Percentiles rank a stretch among this genome's conserved stretches.
phyloP scores from a whole-genome alignment of 2,329 filamentous ascomycete species.

The Colletotrichum orchidophilum region DNA sequence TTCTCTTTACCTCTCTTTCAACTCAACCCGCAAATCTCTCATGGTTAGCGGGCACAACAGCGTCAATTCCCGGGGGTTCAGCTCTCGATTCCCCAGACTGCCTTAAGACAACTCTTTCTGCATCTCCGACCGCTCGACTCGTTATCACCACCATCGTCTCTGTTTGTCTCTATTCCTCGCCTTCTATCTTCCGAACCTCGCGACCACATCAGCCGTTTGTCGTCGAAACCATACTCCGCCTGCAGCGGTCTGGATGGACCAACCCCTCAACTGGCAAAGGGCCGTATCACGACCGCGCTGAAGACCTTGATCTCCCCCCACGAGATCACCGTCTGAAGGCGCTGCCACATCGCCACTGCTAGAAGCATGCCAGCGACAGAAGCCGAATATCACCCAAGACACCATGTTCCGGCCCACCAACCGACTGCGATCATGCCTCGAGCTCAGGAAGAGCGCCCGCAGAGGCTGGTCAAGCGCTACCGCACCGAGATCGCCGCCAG shows the following conservation, averaged over 20 bases:
- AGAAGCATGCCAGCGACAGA: constrained; percentile 48
- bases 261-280: constrained; percentile 17
- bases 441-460: constrained; percentile 37
- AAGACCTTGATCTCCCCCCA: constrained; percentile 62
- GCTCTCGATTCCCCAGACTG: constrained; percentile 35
- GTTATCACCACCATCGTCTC: constrained; percentile 10
- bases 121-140: background rate
- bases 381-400: constrained; percentile 50
- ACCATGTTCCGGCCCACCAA: constrained; percentile 54
- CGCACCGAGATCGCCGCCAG: constrained; percentile 83
- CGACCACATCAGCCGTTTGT: constrained; percentile 3
- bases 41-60: constrained; percentile 32
- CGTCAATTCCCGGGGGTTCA: constrained; percentile 34
- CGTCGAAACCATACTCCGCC: background rate
- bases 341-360: constrained; percentile 48
- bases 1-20: constrained; percentile 6
- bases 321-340: constrained; percentile 59
- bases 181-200: background rate
- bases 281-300: constrained; percentile 67
- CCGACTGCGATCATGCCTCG: constrained; percentile 54
- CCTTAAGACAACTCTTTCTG: background rate
- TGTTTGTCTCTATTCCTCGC: background rate
- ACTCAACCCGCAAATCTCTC: constrained; percentile 17
- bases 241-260: constrained; percentile 33
- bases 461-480: constrained; percentile 76